Evolutionary conservation across 2,329 filamentous ascomycete genomes (phyloP).

Genomic region (Epichloe baconii): DNA sequence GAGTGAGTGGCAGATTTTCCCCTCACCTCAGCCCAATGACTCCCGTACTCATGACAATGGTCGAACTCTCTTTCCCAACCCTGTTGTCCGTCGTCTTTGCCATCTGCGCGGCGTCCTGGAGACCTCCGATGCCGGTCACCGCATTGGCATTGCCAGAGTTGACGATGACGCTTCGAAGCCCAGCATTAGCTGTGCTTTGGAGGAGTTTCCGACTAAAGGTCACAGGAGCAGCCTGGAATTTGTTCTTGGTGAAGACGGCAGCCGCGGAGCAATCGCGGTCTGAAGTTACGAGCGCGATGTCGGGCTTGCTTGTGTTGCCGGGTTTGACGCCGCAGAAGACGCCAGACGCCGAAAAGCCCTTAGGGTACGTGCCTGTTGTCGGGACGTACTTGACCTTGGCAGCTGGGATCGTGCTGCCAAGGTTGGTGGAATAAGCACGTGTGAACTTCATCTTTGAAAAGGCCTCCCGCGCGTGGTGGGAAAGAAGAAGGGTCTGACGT

Average conservation of each 20-base stretch:
- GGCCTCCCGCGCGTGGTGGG: conserved; percentile 7
- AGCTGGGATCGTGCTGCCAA: conserved; percentile 42
- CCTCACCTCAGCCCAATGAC: conserved; percentile 82
- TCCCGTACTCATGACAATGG: conserved; percentile 96
- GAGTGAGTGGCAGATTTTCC: not conserved
- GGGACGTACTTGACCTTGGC: conserved; percentile 88
- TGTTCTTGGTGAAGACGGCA: conserved; percentile 95
- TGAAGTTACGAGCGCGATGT: conserved; percentile 79
- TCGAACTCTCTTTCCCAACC: conserved; percentile 38
- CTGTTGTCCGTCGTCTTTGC: conserved; percentile 59
- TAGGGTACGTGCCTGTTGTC: conserved; percentile 71
- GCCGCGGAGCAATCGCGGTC: conserved; percentile 76
- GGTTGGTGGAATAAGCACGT: conserved; percentile 21
- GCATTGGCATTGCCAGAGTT: conserved; percentile 97
- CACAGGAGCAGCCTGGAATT: conserved; percentile 93
- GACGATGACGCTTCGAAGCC: conserved; percentile 70
- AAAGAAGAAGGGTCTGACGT: not conserved
- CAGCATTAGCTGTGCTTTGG: conserved; percentile 49
- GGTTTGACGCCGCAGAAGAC: conserved; percentile 90
- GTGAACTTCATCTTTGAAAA: conserved; percentile 18
- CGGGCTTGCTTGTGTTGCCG: conserved; percentile 79
- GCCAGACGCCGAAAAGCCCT: conserved; percentile 77
- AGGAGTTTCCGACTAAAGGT: conserved; percentile 68
- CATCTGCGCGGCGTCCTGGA: conserved; percentile 83
- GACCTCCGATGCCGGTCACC: conserved; percentile 79